These are phyloP conservation scores for Metschnikowia noctiluminum DNA, from an alignment of 805 yeast species.

Conservation along the genomic window DNA sequence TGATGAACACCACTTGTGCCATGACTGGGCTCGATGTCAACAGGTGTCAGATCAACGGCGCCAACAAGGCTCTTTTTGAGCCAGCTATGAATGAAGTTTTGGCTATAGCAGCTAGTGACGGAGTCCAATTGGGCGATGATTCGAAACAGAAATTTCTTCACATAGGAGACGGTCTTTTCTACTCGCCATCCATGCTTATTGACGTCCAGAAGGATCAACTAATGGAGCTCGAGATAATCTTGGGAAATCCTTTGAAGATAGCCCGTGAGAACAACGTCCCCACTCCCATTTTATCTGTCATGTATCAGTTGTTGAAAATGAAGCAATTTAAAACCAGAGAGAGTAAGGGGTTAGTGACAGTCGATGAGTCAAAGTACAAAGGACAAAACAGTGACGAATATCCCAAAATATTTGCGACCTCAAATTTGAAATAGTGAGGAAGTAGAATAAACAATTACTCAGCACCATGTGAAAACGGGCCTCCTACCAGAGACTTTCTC, in stretches of 20 bases:
- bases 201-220: conserved; percentile 64
- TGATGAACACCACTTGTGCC: conserved; percentile 34
- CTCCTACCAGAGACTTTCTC: conserved; percentile 53
- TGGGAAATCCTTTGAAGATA: conserved; percentile 56
- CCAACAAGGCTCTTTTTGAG: conserved; percentile 27
- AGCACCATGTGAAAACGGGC: conserved; percentile 68
- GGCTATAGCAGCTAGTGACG: conserved; percentile 67
- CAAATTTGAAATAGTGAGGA: background rate
- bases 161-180: conserved; percentile 40
- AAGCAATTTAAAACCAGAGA: conserved; percentile 64
- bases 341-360: conserved; percentile 36
- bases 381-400: conserved; percentile 17
- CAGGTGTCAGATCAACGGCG: conserved; percentile 34
- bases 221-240: conserved; percentile 67
- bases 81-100: conserved; percentile 71
- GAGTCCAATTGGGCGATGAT: conserved; percentile 50
- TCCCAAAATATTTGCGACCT: conserved; percentile 16
- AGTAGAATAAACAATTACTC: background rate
- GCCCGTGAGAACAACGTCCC: conserved; percentile 15
- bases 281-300: conserved; percentile 56
- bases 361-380: conserved; percentile 11
- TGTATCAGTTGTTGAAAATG: conserved; percentile 59
- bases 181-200: conserved; percentile 70
- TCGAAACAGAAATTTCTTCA: conserved; percentile 49
- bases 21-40: conserved; percentile 32